phyloP scores from a whole-genome alignment of 192 early-diverging fungal species.

The Rhizoclosmatium sp. region DNA sequence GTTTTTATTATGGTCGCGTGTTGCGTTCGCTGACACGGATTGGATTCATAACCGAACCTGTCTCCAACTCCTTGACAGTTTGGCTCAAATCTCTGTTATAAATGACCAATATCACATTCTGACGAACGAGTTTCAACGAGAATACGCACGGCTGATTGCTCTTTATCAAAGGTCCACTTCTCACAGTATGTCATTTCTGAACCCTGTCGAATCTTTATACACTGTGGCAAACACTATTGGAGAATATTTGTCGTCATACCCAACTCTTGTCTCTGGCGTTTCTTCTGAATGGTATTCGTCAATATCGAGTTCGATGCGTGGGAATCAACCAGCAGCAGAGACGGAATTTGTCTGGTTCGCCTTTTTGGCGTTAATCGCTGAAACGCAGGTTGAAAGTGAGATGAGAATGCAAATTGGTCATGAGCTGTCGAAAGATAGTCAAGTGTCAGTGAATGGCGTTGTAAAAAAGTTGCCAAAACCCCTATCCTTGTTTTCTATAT shows the following conservation, averaged over 20 bases:
- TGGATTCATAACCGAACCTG: slow-evolving; percentile 36
- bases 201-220: slow-evolving; percentile 34
- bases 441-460: slow-evolving; percentile 11
- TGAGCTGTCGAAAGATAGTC: slow-evolving; percentile 25
- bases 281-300: not conserved
- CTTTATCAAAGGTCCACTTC: not conserved
- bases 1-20: slow-evolving; percentile 25
- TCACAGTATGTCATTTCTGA: slow-evolving; percentile 25
- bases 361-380: slow-evolving; percentile 36
- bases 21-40: slow-evolving; percentile 36
- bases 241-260: slow-evolving; percentile 27
- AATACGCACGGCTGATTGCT: slow-evolving; percentile 18
- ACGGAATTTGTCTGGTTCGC: slow-evolving; percentile 40
- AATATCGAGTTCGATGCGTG: not conserved
- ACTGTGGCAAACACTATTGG: slow-evolving; percentile 29
- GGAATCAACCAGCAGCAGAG: slow-evolving; percentile 3
- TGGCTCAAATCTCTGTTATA: slow-evolving; percentile 28
- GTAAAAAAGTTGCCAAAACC: slow-evolving; percentile 44
- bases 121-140: slow-evolving; percentile 5
- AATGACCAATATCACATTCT: not conserved
- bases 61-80: slow-evolving; percentile 33
- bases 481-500: slow-evolving; percentile 37
- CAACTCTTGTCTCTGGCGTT: slow-evolving; percentile 28
- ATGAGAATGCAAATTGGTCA: slow-evolving; percentile 34
- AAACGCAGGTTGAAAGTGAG: slow-evolving; percentile 42